Evolutionary conservation across 2,329 filamentous ascomycete genomes (phyloP).

Genomic region (Magnaporthales sp.): DNA sequence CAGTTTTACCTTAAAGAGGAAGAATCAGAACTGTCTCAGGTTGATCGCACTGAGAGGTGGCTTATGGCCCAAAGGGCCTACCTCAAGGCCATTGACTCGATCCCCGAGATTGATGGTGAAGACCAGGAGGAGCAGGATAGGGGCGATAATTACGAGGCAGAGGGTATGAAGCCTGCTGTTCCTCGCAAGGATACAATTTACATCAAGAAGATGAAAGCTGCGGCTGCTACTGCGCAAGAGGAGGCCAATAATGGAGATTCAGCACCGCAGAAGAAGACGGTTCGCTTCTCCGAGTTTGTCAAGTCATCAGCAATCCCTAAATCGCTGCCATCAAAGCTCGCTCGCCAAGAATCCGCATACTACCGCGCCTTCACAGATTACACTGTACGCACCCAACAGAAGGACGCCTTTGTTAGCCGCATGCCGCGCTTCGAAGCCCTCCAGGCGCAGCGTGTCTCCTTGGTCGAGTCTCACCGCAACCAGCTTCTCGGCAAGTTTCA

Average conservation of each 20-base stretch:
- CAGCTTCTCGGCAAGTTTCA: conserved; percentile 81
- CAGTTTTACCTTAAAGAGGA: conserved; percentile 69
- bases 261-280: conserved; percentile 56
- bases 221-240: background rate
- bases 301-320: conserved; percentile 30
- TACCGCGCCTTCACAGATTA: conserved; percentile 79
- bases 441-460: conserved; percentile 71
- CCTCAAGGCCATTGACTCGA: conserved; percentile 56
- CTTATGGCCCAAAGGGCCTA: conserved; percentile 74
- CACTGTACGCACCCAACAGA: conserved; percentile 52
- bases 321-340: conserved; percentile 41
- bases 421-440: conserved; percentile 81
- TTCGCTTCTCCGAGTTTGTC: conserved; percentile 59
- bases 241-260: conserved; percentile 7
- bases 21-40: conserved; percentile 59
- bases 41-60: conserved; percentile 83
- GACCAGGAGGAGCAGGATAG: conserved; percentile 11
- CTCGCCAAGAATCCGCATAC: conserved; percentile 66
- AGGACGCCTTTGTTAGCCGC: conserved; percentile 78
- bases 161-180: conserved; percentile 12
- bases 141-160: conserved; percentile 17
- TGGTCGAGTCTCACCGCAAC: conserved; percentile 64
- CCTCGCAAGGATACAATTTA: conserved; percentile 11
- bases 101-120: conserved; percentile 16
- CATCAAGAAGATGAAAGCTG: conserved; percentile 7